Percentiles rank a stretch among this genome's conserved stretches.
Conservation (phyloP, 768 basidiomycete genomes). For the Rhodotorula toruloides region DNA sequence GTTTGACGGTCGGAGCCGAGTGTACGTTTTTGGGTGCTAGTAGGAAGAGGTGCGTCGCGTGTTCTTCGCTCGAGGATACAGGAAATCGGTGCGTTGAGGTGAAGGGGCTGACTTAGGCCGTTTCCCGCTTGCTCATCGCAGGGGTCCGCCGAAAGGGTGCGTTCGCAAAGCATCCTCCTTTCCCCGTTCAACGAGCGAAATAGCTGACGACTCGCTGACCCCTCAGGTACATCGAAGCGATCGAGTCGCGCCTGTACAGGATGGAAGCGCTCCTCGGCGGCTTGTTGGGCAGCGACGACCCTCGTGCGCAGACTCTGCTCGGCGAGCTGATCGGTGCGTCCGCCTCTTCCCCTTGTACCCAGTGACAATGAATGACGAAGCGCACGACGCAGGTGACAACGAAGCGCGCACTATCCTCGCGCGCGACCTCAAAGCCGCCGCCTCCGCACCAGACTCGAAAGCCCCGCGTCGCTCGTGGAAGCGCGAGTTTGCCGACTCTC, state of each 20-base stretch:
- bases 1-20: conserved; percentile 28
- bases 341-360: neutral
- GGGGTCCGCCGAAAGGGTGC: conserved; percentile 32
- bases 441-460: neutral
- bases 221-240: conserved; percentile 89
- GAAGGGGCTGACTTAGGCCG: neutral
- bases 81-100: neutral
- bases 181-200: conserved; percentile 75
- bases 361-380: neutral
- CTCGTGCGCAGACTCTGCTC: conserved; percentile 50
- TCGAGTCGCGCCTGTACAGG: conserved; percentile 83
- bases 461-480: conserved; percentile 30
- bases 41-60: conserved; percentile 44
- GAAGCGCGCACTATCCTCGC: conserved; percentile 58
- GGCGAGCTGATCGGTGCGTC: conserved; percentile 36
- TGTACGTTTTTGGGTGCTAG: conserved; percentile 42
- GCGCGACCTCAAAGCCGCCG: conserved; percentile 61
- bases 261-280: conserved; percentile 84
- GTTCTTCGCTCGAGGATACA: neutral
- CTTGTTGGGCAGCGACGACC: conserved; percentile 58
- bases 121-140: neutral
- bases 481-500: conserved; percentile 19
- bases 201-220: conserved; percentile 51
- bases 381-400: conserved; percentile 30
- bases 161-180: conserved; percentile 29